Evolutionary conservation across 106 monocot species (phyloP), one percentile per base, ranked within the genome.

Genomic region (Cymbidium sinense): DNA sequence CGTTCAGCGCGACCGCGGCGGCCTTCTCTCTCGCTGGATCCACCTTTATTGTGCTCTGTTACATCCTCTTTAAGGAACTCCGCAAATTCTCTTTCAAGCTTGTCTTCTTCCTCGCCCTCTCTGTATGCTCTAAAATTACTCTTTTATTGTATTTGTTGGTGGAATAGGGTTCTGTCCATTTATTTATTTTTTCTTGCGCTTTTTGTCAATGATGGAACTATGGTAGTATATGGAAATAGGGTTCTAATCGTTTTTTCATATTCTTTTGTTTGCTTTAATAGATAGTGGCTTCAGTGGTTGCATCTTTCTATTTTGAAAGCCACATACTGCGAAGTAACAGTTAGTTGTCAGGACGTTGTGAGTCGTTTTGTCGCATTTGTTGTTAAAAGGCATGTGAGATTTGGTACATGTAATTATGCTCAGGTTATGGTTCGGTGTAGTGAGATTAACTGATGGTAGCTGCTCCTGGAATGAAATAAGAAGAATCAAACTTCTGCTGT

Each of bases 31-130:
- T 99, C 2, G 80, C 75, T 3, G 99, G 99, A 2, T 99, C 99
- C 52, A 81, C 92, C 23, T 99, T 99, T 79, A 95, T 99, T 77
- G 99, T 95, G 23, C 81, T 99, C 27, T 99, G 99, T 82, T 99
- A 99, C 73, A 62, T 95, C 65, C 77, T 99, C 79, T 99, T 99
- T 85, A 92, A 86, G 79, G 99, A 99, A 76, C 99, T 99, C 76
- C 99, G 89, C 77, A 99, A 99, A 80, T 99, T 99, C 86, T 99
- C 99, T 28, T 99, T 99, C 90, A 99, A 90, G 77, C 95, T 99
- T 76, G 84, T 99, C 64, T 99, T 95, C 92, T 99, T 90, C 79
- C 99, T 99, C 44, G 95, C 95, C n/a, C 88, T 99, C 77, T 94
- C 99, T 20, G 99, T 98, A 88, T 83, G 70, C 44, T 12, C 50